Evolutionary conservation across 805 yeast genomes (phyloP).

Genomic region (Myxozyma monticola): DNA sequence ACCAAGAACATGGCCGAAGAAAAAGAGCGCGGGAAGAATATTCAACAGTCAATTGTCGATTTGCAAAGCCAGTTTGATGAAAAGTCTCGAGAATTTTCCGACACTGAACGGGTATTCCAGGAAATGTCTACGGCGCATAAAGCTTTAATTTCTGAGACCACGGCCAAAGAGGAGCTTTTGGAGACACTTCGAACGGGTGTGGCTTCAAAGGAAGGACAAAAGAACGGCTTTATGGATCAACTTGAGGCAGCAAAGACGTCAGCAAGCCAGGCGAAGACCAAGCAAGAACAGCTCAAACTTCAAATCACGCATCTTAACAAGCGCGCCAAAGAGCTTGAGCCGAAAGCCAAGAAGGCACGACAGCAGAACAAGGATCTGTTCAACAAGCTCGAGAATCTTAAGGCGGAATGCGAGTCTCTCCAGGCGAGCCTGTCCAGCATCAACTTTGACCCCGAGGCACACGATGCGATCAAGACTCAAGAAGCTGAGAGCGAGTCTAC

Average conservation of each 20-base stretch:
- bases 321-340: constrained; percentile 51
- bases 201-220: constrained; percentile 74
- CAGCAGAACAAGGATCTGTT: constrained; percentile 47
- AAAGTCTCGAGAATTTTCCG: constrained; percentile 43
- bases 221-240: constrained; percentile 76
- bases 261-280: constrained; percentile 54
- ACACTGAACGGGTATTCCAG: constrained; percentile 49
- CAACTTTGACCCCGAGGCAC: constrained; percentile 48
- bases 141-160: constrained; percentile 48
- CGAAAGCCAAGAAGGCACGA: constrained; percentile 56
- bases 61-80: constrained; percentile 30
- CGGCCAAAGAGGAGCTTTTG: constrained; percentile 71
- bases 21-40: constrained; percentile 39
- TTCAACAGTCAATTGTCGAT: constrained; percentile 41
- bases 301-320: constrained; percentile 57
- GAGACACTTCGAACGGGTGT: constrained; percentile 85
- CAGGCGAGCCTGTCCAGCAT: constrained; percentile 27
- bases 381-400: constrained; percentile 48
- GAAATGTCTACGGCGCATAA: constrained; percentile 48
- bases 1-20: constrained; percentile 61
- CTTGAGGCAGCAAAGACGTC: constrained; percentile 57
- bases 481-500: constrained; percentile 39
- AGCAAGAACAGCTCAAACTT: constrained; percentile 59
- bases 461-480: constrained; percentile 26
- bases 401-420: constrained; percentile 33